These are phyloP conservation scores for Zygnema circumcarinatum DNA, from an alignment of 139 green algal species.

Conservation along the genomic window DNA sequence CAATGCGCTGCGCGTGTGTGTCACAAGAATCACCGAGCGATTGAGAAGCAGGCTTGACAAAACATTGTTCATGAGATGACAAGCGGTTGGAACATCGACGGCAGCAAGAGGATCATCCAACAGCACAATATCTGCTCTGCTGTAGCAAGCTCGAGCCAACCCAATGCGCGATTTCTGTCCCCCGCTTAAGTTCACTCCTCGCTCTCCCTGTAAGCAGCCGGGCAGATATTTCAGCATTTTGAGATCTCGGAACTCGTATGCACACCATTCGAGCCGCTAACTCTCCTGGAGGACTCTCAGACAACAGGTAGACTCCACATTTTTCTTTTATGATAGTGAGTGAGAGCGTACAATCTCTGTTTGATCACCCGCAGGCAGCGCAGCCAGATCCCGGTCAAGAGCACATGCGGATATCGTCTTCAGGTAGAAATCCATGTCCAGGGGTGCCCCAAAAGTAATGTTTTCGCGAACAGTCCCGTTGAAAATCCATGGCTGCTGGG, in stretches of 20 bases:
- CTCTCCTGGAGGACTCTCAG: no score
- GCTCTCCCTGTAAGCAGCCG: conserved; percentile 78
- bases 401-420: conserved; percentile 41
- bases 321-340: no score
- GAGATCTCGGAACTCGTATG: no score
- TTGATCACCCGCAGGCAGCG: conserved; percentile 78
- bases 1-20: conserved; percentile 29
- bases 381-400: conserved; percentile 55
- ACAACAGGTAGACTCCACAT: no score
- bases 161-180: conserved; percentile 91
- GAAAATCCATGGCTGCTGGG: conserved; percentile 86
- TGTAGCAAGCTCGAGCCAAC: conserved; percentile 82
- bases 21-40: conserved; percentile 52
- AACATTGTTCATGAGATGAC: conserved; percentile 67
- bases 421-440: conserved; percentile 58
- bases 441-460: conserved; percentile 70
- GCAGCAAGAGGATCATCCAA: conserved; percentile 77
- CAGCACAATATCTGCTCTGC: conserved; percentile 73
- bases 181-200: conserved; percentile 89
- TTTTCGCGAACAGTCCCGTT: conserved; percentile 86
- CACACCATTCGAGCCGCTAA: no score
- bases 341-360: conserved; percentile 80
- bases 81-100: conserved; percentile 77
- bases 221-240: not conserved
- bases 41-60: conserved; percentile 65